These are phyloP conservation scores for Lentinula boryana DNA, from an alignment of 768 basidiomycete genomes.

Conservation along the genomic window DNA sequence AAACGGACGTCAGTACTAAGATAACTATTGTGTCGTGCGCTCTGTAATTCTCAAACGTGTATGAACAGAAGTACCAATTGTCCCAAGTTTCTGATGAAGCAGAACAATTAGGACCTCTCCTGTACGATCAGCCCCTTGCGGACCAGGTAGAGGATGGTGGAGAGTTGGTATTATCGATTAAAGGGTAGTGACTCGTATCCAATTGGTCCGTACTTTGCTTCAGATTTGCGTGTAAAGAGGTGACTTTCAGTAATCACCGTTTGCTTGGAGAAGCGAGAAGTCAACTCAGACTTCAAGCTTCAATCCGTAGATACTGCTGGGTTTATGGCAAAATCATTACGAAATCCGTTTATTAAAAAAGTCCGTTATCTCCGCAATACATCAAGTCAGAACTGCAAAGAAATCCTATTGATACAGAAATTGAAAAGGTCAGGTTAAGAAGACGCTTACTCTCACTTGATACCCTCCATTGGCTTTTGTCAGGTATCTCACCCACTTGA, in stretches of 20 bases:
- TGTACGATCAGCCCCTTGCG: not conserved
- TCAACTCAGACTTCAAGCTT: too few relatives aligned
- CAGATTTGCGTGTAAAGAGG: too few relatives aligned
- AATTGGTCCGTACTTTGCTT: too few relatives aligned
- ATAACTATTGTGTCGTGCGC: not conserved
- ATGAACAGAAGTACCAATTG: not conserved
- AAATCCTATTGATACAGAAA: not conserved
- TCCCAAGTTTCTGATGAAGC: conserved; percentile 12
- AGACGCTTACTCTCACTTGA: conserved; percentile 78
- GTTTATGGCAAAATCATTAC: too few relatives aligned
- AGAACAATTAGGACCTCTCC: not conserved
- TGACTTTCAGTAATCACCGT: too few relatives aligned
- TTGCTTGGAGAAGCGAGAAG: too few relatives aligned
- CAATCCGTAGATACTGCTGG: too few relatives aligned
- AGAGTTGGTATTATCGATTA: not conserved
- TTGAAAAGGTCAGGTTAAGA: conserved; percentile 1
- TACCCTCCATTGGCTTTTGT: conserved; percentile 92
- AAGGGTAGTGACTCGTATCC: not conserved
- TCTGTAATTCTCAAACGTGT: not conserved
- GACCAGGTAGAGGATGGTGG: conserved; percentile 3
- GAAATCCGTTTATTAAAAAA: not conserved
- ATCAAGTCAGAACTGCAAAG: not conserved
- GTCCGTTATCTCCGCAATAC: not conserved
- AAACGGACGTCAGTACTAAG: not conserved
- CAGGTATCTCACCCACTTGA: conserved; percentile 94